These are phyloP conservation scores for Erythrobasidium hasegawianum DNA, from an alignment of 1,284 basidiomycete genomes.

Conservation along the genomic window DNA sequence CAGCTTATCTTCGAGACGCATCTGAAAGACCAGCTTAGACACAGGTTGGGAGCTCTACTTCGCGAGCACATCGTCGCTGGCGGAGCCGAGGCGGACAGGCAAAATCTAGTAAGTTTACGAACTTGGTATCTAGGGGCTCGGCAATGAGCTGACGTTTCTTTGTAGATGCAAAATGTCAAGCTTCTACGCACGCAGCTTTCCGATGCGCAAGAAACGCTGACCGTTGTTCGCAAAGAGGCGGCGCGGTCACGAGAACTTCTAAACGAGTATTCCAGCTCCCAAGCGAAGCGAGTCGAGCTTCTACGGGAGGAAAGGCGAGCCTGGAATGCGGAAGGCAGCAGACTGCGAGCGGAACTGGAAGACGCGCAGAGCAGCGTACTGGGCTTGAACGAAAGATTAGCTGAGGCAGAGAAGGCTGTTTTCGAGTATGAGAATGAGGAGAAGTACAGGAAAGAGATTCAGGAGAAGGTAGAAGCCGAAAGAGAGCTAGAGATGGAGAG, in stretches of 20 bases:
- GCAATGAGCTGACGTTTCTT: too few relatives aligned
- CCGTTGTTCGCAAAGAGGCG: conserved; percentile 23
- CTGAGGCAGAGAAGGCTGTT: conserved; percentile 9
- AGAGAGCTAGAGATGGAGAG: background rate
- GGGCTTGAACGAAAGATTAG: conserved; percentile 19
- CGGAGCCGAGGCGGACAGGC: conserved; percentile 31
- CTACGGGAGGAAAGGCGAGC: conserved; percentile 17
- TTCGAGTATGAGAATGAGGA: conserved; percentile 25
- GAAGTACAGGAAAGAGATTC: background rate
- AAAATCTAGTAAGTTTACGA: conserved; percentile 23
- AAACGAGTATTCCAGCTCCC: conserved; percentile 23
- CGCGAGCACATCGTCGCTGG: conserved; percentile 21
- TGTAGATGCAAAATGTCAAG: conserved; percentile 23
- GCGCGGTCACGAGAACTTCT: conserved; percentile 20
- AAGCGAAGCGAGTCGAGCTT: conserved; percentile 23
- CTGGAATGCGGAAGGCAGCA: conserved; percentile 7
- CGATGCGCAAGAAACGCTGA: conserved; percentile 23
- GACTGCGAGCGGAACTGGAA: conserved; percentile 12
- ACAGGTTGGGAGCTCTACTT: conserved; percentile 23
- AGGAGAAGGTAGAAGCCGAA: background rate
- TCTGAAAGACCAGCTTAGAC: conserved; percentile 30
- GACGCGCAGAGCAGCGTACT: conserved; percentile 13
- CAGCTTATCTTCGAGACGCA: conserved; percentile 32
- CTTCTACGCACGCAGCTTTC: conserved; percentile 15
- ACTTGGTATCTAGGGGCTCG: too few relatives aligned